Evolutionary conservation across 176 grass and related monocot genomes (phyloP).

Genomic region (Thalia dealbata): DNA sequence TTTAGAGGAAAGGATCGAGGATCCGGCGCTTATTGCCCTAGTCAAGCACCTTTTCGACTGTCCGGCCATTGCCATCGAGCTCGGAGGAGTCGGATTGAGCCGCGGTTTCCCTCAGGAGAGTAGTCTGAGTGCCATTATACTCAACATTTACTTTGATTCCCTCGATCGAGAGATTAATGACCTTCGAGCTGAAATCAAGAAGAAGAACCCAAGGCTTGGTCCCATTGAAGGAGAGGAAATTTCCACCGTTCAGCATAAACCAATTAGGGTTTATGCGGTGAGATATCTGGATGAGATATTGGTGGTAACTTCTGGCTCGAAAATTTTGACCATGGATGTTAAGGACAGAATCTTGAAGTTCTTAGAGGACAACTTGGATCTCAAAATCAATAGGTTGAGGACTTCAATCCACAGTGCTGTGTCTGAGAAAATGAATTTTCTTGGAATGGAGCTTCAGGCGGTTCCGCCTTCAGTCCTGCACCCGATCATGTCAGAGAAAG

Average conservation of each 20-base stretch:
- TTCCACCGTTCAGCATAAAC: slow-evolving; percentile 40
- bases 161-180: slow-evolving; percentile 58
- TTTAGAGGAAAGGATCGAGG: slow-evolving; percentile 47
- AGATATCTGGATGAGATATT: slow-evolving; percentile 76
- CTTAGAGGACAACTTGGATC: slow-evolving; percentile 48
- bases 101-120: slow-evolving; percentile 65
- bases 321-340: slow-evolving; percentile 57
- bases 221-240: not conserved
- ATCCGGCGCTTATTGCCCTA: slow-evolving; percentile 34
- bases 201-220: slow-evolving; percentile 57
- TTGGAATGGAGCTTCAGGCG: slow-evolving; percentile 85
- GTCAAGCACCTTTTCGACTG: slow-evolving; percentile 43
- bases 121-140: slow-evolving; percentile 33
- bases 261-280: slow-evolving; percentile 57
- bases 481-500: slow-evolving; percentile 83
- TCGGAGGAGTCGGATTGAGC: slow-evolving; percentile 51
- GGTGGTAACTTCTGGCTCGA: slow-evolving; percentile 63
- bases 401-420: slow-evolving; percentile 66
- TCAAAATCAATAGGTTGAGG: slow-evolving; percentile 46
- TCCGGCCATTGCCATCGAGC: slow-evolving; percentile 42
- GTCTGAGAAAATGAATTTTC: slow-evolving; percentile 76
- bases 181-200: slow-evolving; percentile 68
- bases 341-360: slow-evolving; percentile 53
- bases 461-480: slow-evolving; percentile 65
- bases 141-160: slow-evolving; percentile 74